Evolutionary conservation across 148 eudicot species (phyloP).

Genomic region (Cornus florida): DNA sequence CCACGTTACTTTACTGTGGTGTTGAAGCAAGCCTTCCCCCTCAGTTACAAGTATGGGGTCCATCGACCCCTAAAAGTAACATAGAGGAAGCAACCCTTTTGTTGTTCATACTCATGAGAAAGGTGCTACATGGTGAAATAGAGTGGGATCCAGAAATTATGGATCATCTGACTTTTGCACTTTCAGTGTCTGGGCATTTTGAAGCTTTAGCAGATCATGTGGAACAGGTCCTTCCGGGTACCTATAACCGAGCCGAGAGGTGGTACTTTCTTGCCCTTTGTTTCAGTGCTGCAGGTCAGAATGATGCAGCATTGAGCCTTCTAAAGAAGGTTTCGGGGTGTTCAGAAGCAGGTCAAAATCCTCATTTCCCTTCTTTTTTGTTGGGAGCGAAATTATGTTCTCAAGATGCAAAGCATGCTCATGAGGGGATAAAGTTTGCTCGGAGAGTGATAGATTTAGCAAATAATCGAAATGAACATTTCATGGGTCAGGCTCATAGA

Average conservation of each 20-base stretch:
- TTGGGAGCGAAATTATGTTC: conserved; percentile 84
- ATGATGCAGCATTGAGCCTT: conserved; percentile 59
- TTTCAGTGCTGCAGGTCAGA: conserved; percentile 77
- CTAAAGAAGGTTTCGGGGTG: conserved; percentile 53
- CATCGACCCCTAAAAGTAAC: conserved; percentile 48
- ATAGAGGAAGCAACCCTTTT: conserved; percentile 83
- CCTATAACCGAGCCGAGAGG: conserved; percentile 62
- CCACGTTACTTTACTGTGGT: conserved; percentile 73
- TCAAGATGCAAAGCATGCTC: conserved; percentile 48
- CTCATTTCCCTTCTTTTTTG: conserved; percentile 63
- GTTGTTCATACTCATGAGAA: conserved; percentile 62
- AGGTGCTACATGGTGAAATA: conserved; percentile 57
- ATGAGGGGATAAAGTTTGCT: conserved; percentile 66
- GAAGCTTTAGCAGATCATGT: conserved; percentile 66
- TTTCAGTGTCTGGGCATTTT: conserved; percentile 65
- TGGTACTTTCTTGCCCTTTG: conserved; percentile 96
- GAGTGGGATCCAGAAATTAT: conserved; percentile 72
- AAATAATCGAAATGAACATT: conserved; percentile 48
- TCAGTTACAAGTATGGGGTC: conserved; percentile 45
- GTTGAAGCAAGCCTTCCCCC: conserved; percentile 65
- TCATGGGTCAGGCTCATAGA: conserved; percentile 57
- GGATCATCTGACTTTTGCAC: conserved; percentile 76
- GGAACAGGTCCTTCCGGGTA: conserved; percentile 79
- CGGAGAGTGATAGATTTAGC: conserved; percentile 44
- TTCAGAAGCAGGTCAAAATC: conserved; percentile 57